Evolutionary conservation across 768 basidiomycete genomes (phyloP).

Genomic region (Mycena sanguinolenta): DNA sequence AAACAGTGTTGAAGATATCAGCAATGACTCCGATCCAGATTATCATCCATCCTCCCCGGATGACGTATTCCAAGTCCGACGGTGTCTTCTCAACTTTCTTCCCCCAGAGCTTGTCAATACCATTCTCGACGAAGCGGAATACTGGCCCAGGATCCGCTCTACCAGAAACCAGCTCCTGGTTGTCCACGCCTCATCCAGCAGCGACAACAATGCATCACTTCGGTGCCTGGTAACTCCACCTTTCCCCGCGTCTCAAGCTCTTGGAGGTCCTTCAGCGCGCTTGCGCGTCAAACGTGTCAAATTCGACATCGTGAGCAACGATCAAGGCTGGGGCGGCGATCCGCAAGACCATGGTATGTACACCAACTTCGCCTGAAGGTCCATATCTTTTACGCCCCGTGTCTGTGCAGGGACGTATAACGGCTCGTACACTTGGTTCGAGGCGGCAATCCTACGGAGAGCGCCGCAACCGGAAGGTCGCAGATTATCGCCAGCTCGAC

Average conservation of each 20-base stretch:
- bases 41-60: slow-evolving; percentile 21
- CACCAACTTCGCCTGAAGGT: neutral
- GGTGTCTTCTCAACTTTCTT: slow-evolving; percentile 35
- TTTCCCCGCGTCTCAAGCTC: slow-evolving; percentile 23
- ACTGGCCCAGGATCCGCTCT: slow-evolving; percentile 43
- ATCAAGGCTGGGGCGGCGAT: slow-evolving; percentile 42
- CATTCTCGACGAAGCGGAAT: slow-evolving; percentile 45
- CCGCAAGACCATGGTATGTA: slow-evolving; percentile 28
- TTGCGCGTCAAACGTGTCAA: slow-evolving; percentile 39
- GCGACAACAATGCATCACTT: slow-evolving; percentile 25
- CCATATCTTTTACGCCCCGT: too few relatives aligned
- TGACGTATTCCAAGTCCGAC: slow-evolving; percentile 39
- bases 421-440: slow-evolving; percentile 42
- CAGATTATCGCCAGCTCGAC: neutral
- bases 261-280: slow-evolving; percentile 7
- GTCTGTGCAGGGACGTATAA: slow-evolving; percentile 41
- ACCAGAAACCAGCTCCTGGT: neutral
- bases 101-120: slow-evolving; percentile 45
- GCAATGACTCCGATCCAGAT: neutral
- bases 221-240: slow-evolving; percentile 40
- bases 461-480: neutral
- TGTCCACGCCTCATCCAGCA: slow-evolving; percentile 20
- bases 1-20: neutral
- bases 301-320: slow-evolving; percentile 40
- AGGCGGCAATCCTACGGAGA: slow-evolving; percentile 35